Evolutionary conservation across 805 yeast species (phyloP), one percentile per base, ranked within the genome.

Genomic region (Wickerhamiella bombiphila): DNA sequence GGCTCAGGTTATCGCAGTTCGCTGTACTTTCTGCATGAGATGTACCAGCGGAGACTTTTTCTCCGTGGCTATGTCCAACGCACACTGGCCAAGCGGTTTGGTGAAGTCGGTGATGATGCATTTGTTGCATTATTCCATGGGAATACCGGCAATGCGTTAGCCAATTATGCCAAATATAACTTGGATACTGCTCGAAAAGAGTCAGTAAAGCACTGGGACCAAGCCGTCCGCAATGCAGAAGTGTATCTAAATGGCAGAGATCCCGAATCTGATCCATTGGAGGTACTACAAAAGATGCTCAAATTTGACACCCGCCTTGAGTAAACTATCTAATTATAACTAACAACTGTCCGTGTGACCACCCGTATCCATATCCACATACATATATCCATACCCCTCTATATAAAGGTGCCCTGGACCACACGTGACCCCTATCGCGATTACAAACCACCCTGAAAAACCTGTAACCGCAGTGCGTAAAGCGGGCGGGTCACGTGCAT

Each of bases 1-100:
- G 59, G 59, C 3, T 11, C 38, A 1, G 35, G 40, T 11, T 45
- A 34, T 35, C 39, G 31, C 9, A 26, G 49, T 3, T 39, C 42
- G 6, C 39, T 46, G 20, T 53, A 39, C 37, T 46, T 47, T 33
- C 36, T 55, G 14, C 30, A 36, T 7, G 50, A 52, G 35, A 54
- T 56, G 59, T 25, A 42, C 2, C 36, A 39, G n/a, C 50, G 39
- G 6, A 17, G 30, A 2, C 35, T 50, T 3, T 40, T 39, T 13
- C 35, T 49, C n/a, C 45, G 53, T 4, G 29, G 36, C 13, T 43
- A 46, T 25, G 32, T 49, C 5, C 48, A 43, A 35, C 39, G 40
- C 6, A 33, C 29, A 16, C 26, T 47, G 2, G 30, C 15, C 35
- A 37, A 35, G 15, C 36, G 25, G 18, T 42, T 45, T 25, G 39